These are phyloP conservation scores for Rhizopus microsporus DNA, from an alignment of 371 early-diverging fungal species.

Conservation along the genomic window DNA sequence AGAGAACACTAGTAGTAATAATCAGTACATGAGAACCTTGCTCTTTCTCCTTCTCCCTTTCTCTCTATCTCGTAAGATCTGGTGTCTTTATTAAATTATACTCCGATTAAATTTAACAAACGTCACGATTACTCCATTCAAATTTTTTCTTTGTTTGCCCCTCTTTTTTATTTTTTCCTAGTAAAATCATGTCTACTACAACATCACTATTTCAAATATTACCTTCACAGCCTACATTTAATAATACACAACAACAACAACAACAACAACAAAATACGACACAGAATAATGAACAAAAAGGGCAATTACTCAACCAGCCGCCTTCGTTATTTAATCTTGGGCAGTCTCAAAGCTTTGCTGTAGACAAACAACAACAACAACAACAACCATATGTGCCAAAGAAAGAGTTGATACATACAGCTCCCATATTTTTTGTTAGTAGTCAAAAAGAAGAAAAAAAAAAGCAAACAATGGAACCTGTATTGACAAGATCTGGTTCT, in stretches of 20 bases:
- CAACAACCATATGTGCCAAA: not conserved
- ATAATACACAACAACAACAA: not conserved
- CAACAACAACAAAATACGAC: not conserved
- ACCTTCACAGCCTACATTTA: not conserved
- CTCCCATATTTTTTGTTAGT: slow-evolving; percentile 20
- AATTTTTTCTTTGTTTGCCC: not conserved
- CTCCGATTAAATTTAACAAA: too few relatives aligned
- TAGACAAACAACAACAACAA: slow-evolving; percentile 1
- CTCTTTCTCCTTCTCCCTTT: too few relatives aligned
- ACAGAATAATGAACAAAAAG: too few relatives aligned
- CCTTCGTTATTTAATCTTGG: too few relatives aligned
- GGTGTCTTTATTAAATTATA: too few relatives aligned
- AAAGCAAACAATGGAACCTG: not conserved
- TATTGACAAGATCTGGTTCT: not conserved
- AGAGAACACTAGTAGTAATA: too few relatives aligned
- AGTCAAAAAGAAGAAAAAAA: slow-evolving; percentile 4
- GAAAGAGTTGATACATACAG: not conserved
- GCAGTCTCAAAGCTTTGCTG: not conserved
- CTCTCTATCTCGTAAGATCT: too few relatives aligned
- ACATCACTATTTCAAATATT: slow-evolving; percentile 2
- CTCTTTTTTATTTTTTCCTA: not conserved
- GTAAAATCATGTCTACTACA: not conserved
- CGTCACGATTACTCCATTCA: too few relatives aligned
- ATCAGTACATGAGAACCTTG: too few relatives aligned
- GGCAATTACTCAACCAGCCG: too few relatives aligned